These are phyloP conservation scores for Tulasnella sp. DNA, from an alignment of 768 basidiomycete species.

Conservation along the genomic window DNA sequence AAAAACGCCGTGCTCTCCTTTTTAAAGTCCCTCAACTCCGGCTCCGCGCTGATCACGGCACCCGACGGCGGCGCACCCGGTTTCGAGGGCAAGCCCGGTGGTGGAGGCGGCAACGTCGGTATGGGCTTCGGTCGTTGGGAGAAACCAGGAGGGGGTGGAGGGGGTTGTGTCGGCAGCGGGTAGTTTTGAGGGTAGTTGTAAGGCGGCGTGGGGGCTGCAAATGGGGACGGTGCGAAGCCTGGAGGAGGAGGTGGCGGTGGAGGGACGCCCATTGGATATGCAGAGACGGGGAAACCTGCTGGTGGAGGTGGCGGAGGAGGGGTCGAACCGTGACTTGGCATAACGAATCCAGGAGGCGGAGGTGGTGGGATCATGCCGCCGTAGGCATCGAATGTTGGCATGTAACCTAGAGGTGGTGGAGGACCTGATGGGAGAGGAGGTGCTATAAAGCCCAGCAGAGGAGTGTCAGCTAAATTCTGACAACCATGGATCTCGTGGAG, in stretches of 20 bases:
- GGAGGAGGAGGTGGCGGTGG: conserved; percentile 33
- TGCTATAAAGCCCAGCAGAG: conserved; percentile 14
- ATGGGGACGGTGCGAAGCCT: conserved; percentile 49
- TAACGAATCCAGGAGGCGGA: conserved; percentile 22
- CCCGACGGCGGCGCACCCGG: conserved; percentile 22
- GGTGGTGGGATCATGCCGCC: conserved; percentile 22
- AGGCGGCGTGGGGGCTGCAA: conserved; percentile 18
- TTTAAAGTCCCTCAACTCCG: conserved; percentile 84
- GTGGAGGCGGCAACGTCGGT: conserved; percentile 17
- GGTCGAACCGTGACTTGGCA: conserved; percentile 16
- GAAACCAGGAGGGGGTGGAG: conserved; percentile 30
- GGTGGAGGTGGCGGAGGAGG: conserved; percentile 32
- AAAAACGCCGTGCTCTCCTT: conserved; percentile 92
- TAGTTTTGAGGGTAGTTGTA: conserved; percentile 10
- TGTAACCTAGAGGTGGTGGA: conserved; percentile 22
- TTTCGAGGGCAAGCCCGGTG: background rate
- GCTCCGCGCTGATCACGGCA: conserved; percentile 60
- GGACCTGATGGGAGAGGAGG: conserved; percentile 25
- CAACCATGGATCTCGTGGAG: background rate
- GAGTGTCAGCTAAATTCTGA: background rate
- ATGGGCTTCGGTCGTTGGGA: conserved; percentile 8
- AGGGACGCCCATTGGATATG: background rate
- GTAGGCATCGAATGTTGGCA: conserved; percentile 21
- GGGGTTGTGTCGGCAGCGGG: conserved; percentile 13
- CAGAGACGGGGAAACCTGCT: conserved; percentile 30